These are phyloP conservation scores for Colletotrichum noveboracense DNA, from an alignment of 2,329 filamentous ascomycete genomes.

Conservation along the genomic window DNA sequence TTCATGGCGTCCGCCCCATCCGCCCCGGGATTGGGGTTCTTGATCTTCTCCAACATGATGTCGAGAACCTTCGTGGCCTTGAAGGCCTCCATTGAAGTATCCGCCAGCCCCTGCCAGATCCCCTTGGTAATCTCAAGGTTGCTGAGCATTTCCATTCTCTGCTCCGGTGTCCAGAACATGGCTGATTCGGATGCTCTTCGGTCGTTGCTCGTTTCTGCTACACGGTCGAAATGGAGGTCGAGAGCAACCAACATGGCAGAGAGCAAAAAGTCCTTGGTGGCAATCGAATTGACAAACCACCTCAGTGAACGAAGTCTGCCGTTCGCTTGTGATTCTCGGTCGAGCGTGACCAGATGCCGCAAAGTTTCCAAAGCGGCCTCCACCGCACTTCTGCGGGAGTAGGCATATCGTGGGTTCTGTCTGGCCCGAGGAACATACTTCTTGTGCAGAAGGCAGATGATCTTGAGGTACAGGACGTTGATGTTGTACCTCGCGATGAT, in stretches of 20 bases:
- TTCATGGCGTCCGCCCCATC: not conserved
- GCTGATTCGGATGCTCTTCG: slow-evolving; percentile 47
- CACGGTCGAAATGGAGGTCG: slow-evolving; percentile 76
- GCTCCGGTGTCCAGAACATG: slow-evolving; percentile 61
- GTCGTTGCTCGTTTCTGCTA: slow-evolving; percentile 46
- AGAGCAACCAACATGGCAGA: slow-evolving; percentile 85
- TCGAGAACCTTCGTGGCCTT: slow-evolving; percentile 84
- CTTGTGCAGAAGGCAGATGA: slow-evolving; percentile 86
- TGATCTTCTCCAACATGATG: slow-evolving; percentile 84
- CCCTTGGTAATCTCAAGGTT: slow-evolving; percentile 74
- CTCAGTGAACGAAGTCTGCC: slow-evolving; percentile 76
- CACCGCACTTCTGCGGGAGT: slow-evolving; percentile 83
- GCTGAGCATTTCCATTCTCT: slow-evolving; percentile 76
- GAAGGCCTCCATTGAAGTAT: slow-evolving; percentile 85
- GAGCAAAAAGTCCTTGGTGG: slow-evolving; percentile 84
- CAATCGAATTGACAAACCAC: slow-evolving; percentile 81
- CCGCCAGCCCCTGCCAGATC: slow-evolving; percentile 82
- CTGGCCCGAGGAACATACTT: slow-evolving; percentile 83
- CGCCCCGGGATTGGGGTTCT: slow-evolving; percentile 42
- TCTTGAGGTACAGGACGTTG: slow-evolving; percentile 86
- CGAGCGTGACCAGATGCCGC: slow-evolving; percentile 75
- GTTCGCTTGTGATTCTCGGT: slow-evolving; percentile 74
- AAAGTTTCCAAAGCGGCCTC: slow-evolving; percentile 86
- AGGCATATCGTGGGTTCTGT: slow-evolving; percentile 80
- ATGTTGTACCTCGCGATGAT: slow-evolving; percentile 86